Evolutionary conservation across 176 grass and related monocot species (phyloP).

Genomic region (Thalia dealbata): DNA sequence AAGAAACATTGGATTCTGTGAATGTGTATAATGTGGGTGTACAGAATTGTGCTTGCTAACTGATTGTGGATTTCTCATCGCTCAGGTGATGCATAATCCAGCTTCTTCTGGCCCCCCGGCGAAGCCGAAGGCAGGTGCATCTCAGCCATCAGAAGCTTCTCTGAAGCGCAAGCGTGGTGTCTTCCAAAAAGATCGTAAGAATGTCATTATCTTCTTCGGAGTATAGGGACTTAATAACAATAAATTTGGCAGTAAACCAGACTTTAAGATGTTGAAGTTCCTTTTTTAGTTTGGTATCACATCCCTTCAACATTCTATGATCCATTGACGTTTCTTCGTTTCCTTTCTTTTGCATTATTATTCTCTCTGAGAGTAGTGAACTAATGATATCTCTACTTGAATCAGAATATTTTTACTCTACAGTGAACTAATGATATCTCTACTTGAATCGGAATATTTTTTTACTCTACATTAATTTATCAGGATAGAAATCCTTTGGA

Average conservation of each 20-base stretch:
- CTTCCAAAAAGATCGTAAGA: constrained; percentile 4
- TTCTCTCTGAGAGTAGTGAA: too few relatives aligned
- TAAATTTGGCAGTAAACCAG: background rate
- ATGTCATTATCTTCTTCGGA: background rate
- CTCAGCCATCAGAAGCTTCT: constrained; percentile 14
- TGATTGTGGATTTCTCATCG: background rate
- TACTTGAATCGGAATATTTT: background rate
- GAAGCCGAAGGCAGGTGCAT: background rate
- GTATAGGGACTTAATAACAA: background rate
- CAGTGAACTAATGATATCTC: background rate
- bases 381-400: background rate
- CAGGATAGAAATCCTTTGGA: background rate
- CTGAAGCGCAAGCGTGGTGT: constrained; percentile 54
- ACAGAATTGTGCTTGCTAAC: background rate
- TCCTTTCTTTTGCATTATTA: background rate
- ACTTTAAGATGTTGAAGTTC: background rate
- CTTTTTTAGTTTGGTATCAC: background rate
- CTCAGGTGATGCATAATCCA: background rate
- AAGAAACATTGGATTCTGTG: too few relatives aligned
- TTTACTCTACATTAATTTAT: background rate
- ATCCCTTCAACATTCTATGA: background rate
- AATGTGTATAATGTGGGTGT: too few relatives aligned
- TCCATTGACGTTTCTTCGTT: background rate
- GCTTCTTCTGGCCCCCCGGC: background rate
- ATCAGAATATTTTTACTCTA: background rate